Evolutionary conservation across 2,329 filamentous ascomycete species (phyloP), one percentile per base, ranked within the genome.

Genomic region (Grosmannia penicillata): DNA sequence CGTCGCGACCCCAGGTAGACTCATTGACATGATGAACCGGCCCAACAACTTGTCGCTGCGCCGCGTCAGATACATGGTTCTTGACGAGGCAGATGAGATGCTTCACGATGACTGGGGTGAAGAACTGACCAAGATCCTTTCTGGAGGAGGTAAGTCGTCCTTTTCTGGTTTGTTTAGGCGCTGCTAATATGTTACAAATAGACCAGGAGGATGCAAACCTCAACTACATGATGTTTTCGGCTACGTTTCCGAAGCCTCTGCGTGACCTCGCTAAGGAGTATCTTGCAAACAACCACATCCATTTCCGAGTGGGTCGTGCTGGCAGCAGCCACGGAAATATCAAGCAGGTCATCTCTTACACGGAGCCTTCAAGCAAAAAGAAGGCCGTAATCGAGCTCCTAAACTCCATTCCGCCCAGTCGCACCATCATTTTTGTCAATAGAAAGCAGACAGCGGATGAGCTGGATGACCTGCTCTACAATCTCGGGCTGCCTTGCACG

Each of bases 41-140:
- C 73, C 77, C 0, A 57, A 76, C 14, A 52, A 81, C 13, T 61
- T 95, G 2, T 82, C 78, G 0, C 65, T 95, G 37, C 68, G 68
- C 18, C 82, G 89, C 29, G 69, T 95, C 43, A 79, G 78, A 59
- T 91, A 78, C 60, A 74, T 74, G 47, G 73, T 96, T 46, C 78
- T 98, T 45, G 91, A 96, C 43, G 91, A 98, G 54, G 91, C 91
- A 1, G 91, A 98, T 53, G 89, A 98, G 62, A 78, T 98, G 68
- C 70, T 98, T 0, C 67, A 79, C 1, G 54, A 65, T 2, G 82
- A 87, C 50, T 96, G 91, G 84, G 70, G 79, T 28, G 68, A 75
- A 0, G 76, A 87, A 4, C 68, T 96, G 43, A 67, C 68, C 31
- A 75, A 74, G 50, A 81, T 96, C 42, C 76, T 96, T 56, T 66